Conservation (phyloP, 148 eudicot genomes). For the Dysphania ambrosioides region DNA sequence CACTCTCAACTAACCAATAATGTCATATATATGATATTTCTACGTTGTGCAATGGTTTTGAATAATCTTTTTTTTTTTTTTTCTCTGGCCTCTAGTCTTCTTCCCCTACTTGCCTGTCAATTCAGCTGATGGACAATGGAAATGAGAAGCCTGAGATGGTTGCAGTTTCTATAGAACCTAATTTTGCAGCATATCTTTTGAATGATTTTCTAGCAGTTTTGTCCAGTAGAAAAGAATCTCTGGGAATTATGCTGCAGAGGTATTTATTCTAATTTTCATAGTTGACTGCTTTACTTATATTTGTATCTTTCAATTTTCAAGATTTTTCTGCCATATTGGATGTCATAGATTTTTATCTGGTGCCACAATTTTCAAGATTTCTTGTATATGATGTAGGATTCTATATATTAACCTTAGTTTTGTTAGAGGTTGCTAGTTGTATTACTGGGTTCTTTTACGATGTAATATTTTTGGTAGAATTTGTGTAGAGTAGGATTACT, state of each 20-base stretch:
- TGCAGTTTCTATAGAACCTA: conserved; percentile 83
- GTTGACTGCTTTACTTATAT: background rate
- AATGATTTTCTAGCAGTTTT: conserved; percentile 62
- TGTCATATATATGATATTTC: background rate
- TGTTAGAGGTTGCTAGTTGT: too few relatives aligned
- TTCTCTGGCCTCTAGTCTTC: conserved; percentile 47
- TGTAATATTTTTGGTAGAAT: too few relatives aligned
- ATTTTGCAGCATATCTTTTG: conserved; percentile 65
- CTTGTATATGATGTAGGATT: background rate
- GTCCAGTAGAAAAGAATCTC: conserved; percentile 52
- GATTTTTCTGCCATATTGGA: background rate
- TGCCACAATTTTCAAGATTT: background rate
- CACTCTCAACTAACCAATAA: background rate
- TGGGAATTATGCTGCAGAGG: conserved; percentile 66
- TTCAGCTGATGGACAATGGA: conserved; percentile 86
- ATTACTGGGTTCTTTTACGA: too few relatives aligned
- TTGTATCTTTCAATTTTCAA: background rate
- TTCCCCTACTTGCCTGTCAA: conserved; percentile 48
- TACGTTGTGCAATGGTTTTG: conserved; percentile 10
- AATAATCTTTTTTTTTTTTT: conserved; percentile 23
- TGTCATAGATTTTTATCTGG: background rate
- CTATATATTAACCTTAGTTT: too few relatives aligned
- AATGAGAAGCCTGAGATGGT: conserved; percentile 84
- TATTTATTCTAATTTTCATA: conserved; percentile 23
- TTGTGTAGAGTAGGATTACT: too few relatives aligned